Base-by-base conservation (phyloP, 1,139 yeast species). In the Taphrina flavorubra region DNA sequence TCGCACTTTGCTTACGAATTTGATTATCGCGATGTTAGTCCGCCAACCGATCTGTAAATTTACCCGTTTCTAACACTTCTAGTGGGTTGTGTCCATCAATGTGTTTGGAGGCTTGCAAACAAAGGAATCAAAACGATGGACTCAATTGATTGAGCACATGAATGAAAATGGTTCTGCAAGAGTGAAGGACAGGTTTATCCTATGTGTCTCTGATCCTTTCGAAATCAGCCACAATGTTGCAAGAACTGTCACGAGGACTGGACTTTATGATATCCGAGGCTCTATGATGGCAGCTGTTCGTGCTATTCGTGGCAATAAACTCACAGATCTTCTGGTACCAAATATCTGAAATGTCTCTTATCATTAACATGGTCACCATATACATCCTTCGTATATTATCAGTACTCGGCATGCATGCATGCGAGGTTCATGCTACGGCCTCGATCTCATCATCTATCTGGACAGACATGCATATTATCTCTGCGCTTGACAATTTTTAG, bases 151-250 rank as follows among this genome's bases (percentile, higher is more conserved):
- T 7, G 68, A 65, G 51, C 68, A 65, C 39, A 42, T 57, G 58
- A 65, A 58, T 39, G 68, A 65, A 11, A 47, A 42, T 34, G 68
- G 63, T n/a, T 59, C 61, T 13, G 63, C 63, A 11, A 47, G 49
- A 37, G 57, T 47, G 49, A 65, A 56, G 31, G 68, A 65, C 40
- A 53, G 68, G 14, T 65, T 44, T 55, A 62, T 64, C n/a, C 51
- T 53, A 8, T 53, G 63, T 55, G 55, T 63, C 36, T 58, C 55
- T 16, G 71, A 70, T 49, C 71, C 71, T 5, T 70, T 70, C 57
- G 71, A 70, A 42, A 70, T 65, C 44, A 60, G 71, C 31, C 71
- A 70, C 65, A 70, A 70, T 55, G 71, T 70, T 14, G 70, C 68
- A n/a, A 51, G 71, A 8, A 70, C 71, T 1, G 71, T 70, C 11